Percentiles rank a stretch among this genome's conserved stretches.
Conservation (phyloP, 345 rosid species). For the Mallotus nudiflorus region DNA sequence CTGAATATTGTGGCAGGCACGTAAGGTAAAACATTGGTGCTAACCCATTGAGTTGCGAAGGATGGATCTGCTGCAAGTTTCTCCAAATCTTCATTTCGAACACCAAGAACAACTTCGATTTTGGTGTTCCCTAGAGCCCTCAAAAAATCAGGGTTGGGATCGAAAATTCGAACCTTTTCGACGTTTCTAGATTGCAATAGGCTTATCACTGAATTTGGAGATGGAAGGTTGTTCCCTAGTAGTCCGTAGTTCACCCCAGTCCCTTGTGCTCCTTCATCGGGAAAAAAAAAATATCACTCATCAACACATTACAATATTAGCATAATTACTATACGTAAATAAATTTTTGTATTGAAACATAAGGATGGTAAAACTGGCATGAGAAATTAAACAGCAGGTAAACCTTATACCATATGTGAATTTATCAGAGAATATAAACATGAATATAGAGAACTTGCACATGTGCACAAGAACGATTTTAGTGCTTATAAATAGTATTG, state of each 20-base stretch:
- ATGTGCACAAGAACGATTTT: background rate
- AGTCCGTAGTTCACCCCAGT: conserved; percentile 8
- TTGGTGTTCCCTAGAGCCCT: background rate
- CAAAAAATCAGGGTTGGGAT: conserved; percentile 1
- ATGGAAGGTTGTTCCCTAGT: background rate
- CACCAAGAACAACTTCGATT: background rate
- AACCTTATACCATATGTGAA: no score
- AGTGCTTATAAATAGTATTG: background rate
- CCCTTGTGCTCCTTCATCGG: background rate
- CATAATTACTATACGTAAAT: no score
- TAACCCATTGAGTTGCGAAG: conserved; percentile 7
- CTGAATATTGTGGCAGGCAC: background rate
- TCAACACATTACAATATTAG: no score
- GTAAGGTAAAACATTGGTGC: background rate
- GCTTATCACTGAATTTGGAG: background rate
- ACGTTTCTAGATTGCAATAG: background rate
- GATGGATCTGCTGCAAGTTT: background rate
- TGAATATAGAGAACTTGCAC: no score
- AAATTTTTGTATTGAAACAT: no score
- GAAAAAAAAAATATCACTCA: no score
- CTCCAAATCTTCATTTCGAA: background rate
- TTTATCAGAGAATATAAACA: no score
- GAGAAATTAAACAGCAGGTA: no score
- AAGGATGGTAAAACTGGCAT: no score
- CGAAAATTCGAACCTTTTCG: background rate